Evolutionary conservation across 1,284 basidiomycete species (phyloP).

Genomic region (Leccinum subatratum): DNA sequence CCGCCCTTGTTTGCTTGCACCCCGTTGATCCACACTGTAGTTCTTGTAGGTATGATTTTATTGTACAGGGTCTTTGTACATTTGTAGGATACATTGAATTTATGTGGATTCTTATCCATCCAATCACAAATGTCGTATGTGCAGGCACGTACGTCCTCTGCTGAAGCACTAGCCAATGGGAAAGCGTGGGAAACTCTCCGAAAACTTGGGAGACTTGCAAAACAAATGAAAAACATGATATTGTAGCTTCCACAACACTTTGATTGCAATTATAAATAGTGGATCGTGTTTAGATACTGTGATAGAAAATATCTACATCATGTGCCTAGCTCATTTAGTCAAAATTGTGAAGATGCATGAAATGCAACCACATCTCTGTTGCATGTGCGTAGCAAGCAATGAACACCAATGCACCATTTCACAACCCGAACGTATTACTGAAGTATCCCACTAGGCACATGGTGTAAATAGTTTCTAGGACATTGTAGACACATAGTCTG

Average conservation of each 20-base stretch:
- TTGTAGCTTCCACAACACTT: neutral
- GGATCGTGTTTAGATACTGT: neutral
- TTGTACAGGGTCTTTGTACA: too few relatives aligned
- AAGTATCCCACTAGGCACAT: neutral
- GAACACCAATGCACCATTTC: neutral
- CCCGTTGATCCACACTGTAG: too few relatives aligned
- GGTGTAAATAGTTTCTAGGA: neutral
- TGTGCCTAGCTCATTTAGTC: neutral
- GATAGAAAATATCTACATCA: neutral
- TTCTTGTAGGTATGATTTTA: too few relatives aligned
- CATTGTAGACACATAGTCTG: neutral
- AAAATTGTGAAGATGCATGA: neutral
- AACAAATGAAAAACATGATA: neutral
- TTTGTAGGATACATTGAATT: too few relatives aligned
- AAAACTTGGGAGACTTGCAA: neutral
- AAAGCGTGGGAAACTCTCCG: neutral
- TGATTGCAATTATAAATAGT: neutral
- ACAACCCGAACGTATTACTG: neutral
- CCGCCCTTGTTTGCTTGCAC: too few relatives aligned
- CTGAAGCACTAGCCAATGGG: neutral
- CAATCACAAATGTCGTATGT: too few relatives aligned
- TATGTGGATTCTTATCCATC: too few relatives aligned
- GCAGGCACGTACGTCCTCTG: too few relatives aligned
- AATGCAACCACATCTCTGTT: neutral
- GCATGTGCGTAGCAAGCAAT: neutral